Evolutionary conservation across 805 yeast species (phyloP).

Genomic region (Lipomyces oligophaga): DNA sequence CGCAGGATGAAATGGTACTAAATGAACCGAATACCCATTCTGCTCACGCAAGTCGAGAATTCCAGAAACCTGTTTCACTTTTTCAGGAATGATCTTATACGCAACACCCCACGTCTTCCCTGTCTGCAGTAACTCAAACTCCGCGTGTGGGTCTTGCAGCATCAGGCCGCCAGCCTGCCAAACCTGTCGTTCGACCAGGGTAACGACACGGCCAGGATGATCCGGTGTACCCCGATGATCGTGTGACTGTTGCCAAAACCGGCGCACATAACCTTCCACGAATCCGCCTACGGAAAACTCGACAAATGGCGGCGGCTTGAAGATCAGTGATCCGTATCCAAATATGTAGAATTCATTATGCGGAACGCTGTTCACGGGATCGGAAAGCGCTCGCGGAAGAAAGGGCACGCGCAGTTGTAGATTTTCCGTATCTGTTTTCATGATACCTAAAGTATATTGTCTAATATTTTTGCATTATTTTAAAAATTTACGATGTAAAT

Average conservation of each 20-base stretch:
- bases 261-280: conserved; percentile 67
- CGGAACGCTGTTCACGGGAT: conserved; percentile 17
- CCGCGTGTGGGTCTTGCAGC: conserved; percentile 41
- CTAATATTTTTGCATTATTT: too few species aligned
- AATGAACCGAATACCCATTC: conserved; percentile 75
- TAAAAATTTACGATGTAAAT: too few species aligned
- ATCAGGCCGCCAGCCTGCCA: conserved; percentile 44
- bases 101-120: conserved; percentile 60
- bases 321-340: conserved; percentile 86
- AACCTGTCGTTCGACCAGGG: conserved; percentile 56
- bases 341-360: conserved; percentile 56
- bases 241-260: conserved; percentile 83
- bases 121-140: conserved; percentile 35
- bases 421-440: too few species aligned
- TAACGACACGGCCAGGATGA: conserved; percentile 85
- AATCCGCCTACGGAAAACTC: conserved; percentile 65
- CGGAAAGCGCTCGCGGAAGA: conserved; percentile 1
- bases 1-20: conserved; percentile 49
- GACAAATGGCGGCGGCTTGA: conserved; percentile 81
- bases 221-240: conserved; percentile 90
- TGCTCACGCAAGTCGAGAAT: conserved; percentile 81
- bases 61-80: conserved; percentile 57
- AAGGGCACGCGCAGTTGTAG: background rate
- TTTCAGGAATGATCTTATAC: conserved; percentile 66
- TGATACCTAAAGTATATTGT: too few species aligned